A percentile compares a stretch with the other conserved stretches of the same genome.
Evolutionary conservation across 495 filamentous ascomycete genomes (phyloP).

Genomic region (Xylona heveae): DNA sequence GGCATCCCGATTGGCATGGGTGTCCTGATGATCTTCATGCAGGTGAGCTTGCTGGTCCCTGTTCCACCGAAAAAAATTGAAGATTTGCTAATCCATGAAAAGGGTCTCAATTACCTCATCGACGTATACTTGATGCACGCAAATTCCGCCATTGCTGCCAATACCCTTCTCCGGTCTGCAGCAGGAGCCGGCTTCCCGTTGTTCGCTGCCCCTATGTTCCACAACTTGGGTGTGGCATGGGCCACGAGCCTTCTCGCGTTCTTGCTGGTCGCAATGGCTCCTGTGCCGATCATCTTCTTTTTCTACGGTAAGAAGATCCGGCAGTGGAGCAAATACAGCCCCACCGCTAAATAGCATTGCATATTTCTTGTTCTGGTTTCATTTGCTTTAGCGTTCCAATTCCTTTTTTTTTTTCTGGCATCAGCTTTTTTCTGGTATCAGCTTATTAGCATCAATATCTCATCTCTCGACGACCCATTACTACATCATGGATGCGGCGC

Average conservation of each 20-base stretch:
- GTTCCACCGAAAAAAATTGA: conserved; percentile 12
- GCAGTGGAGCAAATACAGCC: not conserved
- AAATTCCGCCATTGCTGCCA: conserved; percentile 28
- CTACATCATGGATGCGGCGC: no score
- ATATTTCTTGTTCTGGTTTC: no score
- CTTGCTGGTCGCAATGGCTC: not conserved
- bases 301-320: not conserved
- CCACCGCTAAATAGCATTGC: no score
- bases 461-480: no score
- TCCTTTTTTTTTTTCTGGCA: no score
- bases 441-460: no score
- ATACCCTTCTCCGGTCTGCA: conserved; percentile 21
- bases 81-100: conserved; percentile 12
- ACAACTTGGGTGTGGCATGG: conserved; percentile 1
- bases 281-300: not conserved
- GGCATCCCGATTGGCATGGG: conserved; percentile 13
- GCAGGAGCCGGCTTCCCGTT: conserved; percentile 21
- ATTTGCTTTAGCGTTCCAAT: no score
- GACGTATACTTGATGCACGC: conserved; percentile 38
- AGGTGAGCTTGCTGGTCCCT: conserved; percentile 13
- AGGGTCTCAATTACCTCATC: conserved; percentile 40
- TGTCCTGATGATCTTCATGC: conserved; percentile 10
- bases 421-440: no score
- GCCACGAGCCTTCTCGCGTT: not conserved
- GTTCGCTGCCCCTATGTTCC: conserved; percentile 11